A percentile compares a stretch with the other conserved stretches of the same genome.
phyloP scores from a whole-genome alignment of 176 grass and related monocot species.

The Carex kokanica region DNA sequence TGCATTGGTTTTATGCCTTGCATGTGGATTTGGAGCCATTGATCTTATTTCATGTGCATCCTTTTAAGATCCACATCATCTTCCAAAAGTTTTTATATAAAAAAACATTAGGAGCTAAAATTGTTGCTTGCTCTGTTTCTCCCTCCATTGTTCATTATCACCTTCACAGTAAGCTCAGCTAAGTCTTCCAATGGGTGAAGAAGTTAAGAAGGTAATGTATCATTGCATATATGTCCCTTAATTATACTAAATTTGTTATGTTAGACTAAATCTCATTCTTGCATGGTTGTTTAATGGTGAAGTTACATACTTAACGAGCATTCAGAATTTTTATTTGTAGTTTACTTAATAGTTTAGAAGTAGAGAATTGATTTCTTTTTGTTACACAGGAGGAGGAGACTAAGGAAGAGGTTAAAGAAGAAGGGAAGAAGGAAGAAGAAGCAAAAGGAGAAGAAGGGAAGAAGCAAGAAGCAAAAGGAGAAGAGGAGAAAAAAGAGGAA shows the following conservation, averaged over 20 bases:
- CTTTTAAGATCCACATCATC: conserved; percentile 31
- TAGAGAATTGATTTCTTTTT: neutral
- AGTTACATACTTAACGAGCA: too few relatives aligned
- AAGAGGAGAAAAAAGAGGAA: conserved; percentile 17
- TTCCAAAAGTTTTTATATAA: conserved; percentile 21
- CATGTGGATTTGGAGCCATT: conserved; percentile 36
- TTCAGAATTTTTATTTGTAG: too few relatives aligned
- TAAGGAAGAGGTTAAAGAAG: conserved; percentile 29
- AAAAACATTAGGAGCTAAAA: neutral
- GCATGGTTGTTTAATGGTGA: neutral
- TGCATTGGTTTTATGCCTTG: conserved; percentile 31
- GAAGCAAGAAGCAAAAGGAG: conserved; percentile 24
- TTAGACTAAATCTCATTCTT: neutral
- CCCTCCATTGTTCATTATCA: neutral
- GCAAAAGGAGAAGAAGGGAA: conserved; percentile 23
- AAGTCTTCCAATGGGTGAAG: conserved; percentile 35
- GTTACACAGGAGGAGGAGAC: conserved; percentile 29
- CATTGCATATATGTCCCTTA: neutral
- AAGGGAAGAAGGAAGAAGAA: conserved; percentile 27
- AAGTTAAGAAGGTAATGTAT: conserved; percentile 37
- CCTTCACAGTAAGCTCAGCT: neutral
- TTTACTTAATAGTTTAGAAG: neutral
- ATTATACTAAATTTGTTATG: neutral
- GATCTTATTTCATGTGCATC: conserved; percentile 26
- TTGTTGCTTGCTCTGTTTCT: neutral